A percentile compares a stretch with the other conserved stretches of the same genome.
phyloP scores from a whole-genome alignment of 192 early-diverging fungal genomes.

The Rhizophagus clarus region DNA sequence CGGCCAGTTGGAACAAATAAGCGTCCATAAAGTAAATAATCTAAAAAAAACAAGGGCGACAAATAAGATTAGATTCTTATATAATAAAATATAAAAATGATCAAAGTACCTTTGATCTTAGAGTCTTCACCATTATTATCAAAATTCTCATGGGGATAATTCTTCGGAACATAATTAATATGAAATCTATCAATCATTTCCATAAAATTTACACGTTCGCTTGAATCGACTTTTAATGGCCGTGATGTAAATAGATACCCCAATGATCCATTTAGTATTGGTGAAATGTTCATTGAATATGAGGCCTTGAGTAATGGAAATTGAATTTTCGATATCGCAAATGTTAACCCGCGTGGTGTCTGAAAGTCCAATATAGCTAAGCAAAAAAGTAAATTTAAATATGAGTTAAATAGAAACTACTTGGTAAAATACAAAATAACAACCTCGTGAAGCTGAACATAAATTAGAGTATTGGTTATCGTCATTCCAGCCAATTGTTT shows the following conservation, averaged over 20 bases:
- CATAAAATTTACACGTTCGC: constrained; percentile 50
- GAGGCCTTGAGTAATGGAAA: constrained; percentile 76
- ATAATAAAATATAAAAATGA: background rate
- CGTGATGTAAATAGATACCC: constrained; percentile 83
- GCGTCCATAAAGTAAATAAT: constrained; percentile 73
- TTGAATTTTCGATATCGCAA: constrained; percentile 74
- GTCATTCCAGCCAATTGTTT: constrained; percentile 75
- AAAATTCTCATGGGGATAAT: background rate
- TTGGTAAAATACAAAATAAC: background rate
- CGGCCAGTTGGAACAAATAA: constrained; percentile 69
- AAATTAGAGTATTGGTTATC: constrained; percentile 83
- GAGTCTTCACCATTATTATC: background rate
- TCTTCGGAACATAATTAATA: constrained; percentile 39
- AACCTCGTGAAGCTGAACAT: constrained; percentile 66
- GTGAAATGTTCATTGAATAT: constrained; percentile 68
- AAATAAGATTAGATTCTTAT: background rate
- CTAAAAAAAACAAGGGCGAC: constrained; percentile 21
- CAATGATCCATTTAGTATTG: constrained; percentile 60
- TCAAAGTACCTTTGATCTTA: background rate
- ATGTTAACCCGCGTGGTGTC: constrained; percentile 71
- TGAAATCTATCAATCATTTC: constrained; percentile 57
- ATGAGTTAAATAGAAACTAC: background rate
- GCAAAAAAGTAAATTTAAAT: background rate
- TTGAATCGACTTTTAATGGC: constrained; percentile 61
- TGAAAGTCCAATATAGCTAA: constrained; percentile 78